phyloP scores from a whole-genome alignment of 306 rosid genomes.

The Rosa persica region DNA sequence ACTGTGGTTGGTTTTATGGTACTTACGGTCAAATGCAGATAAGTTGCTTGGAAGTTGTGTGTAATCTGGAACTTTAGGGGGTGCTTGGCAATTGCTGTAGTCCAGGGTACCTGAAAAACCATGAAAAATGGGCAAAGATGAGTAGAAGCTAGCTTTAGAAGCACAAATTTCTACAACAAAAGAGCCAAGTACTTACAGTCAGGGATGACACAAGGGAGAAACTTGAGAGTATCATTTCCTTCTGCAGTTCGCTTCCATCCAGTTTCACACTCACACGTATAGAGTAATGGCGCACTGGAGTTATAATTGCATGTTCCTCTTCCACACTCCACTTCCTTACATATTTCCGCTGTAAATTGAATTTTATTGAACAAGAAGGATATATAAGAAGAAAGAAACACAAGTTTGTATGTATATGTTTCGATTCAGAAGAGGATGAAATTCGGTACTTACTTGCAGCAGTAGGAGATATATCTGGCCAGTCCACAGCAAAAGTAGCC shows the following conservation, averaged over 20 bases:
- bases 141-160: background rate
- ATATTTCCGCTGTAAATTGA: constrained; percentile 45
- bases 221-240: constrained; percentile 29
- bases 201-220: constrained; percentile 92
- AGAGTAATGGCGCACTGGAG: constrained; percentile 37
- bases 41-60: constrained; percentile 43
- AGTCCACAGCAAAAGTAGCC: constrained; percentile 20
- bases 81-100: constrained; percentile 68
- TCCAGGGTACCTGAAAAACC: constrained; percentile 53
- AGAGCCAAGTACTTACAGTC: constrained; percentile 41
- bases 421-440: background rate
- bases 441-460: constrained; percentile 21
- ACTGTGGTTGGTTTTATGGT: background rate
- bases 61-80: constrained; percentile 46
- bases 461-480: constrained; percentile 18
- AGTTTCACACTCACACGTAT: constrained; percentile 52
- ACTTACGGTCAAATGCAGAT: constrained; percentile 67
- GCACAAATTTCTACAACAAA: background rate
- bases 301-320: constrained; percentile 52
- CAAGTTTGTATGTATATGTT: background rate
- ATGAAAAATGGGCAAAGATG: background rate
- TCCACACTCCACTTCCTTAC: constrained; percentile 72
- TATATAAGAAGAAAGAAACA: background rate
- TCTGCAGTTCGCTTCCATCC: constrained; percentile 66
- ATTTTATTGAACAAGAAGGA: background rate